Percentiles rank a stretch among this genome's conserved stretches.
phyloP scores from a whole-genome alignment of 1,284 basidiomycete genomes.

The Rhizoctonia solani region DNA sequence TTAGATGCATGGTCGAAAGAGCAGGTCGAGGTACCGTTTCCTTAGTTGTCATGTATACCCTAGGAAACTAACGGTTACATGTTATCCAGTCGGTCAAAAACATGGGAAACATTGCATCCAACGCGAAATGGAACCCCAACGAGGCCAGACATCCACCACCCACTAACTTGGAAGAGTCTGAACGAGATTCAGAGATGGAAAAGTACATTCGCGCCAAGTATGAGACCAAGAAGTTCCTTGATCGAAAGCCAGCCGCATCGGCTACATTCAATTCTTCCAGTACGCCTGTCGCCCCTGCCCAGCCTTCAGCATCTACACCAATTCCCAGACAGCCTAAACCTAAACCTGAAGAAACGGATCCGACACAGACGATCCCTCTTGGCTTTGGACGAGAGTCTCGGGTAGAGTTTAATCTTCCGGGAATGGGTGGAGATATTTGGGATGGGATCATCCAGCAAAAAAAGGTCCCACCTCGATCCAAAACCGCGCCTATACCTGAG shows the following conservation, averaged over 20 bases:
- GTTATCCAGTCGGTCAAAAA: constrained; percentile 65
- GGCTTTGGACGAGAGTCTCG: constrained; percentile 29
- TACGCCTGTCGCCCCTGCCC: background rate
- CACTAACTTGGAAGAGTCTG: constrained; percentile 73
- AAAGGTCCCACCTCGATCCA: constrained; percentile 23
- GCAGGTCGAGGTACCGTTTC: constrained; percentile 70
- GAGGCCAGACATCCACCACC: constrained; percentile 77
- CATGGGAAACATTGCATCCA: constrained; percentile 77
- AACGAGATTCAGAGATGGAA: constrained; percentile 82
- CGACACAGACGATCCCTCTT: constrained; percentile 9
- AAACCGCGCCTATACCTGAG: constrained; percentile 30
- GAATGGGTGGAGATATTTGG: background rate
- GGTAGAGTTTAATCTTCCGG: constrained; percentile 29
- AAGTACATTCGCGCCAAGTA: constrained; percentile 75
- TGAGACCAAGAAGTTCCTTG: constrained; percentile 37
- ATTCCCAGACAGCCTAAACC: constrained; percentile 1
- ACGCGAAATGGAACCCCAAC: constrained; percentile 73
- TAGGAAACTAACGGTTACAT: background rate
- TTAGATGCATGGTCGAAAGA: constrained; percentile 85
- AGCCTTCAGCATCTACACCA: constrained; percentile 1
- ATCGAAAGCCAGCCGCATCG: constrained; percentile 21
- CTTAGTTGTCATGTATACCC: background rate
- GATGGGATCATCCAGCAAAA: constrained; percentile 16
- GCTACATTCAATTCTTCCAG: constrained; percentile 1
- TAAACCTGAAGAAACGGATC: background rate